Evolutionary conservation across 1,284 basidiomycete species (phyloP).

Genomic region (Laetiporus sulphureus): DNA sequence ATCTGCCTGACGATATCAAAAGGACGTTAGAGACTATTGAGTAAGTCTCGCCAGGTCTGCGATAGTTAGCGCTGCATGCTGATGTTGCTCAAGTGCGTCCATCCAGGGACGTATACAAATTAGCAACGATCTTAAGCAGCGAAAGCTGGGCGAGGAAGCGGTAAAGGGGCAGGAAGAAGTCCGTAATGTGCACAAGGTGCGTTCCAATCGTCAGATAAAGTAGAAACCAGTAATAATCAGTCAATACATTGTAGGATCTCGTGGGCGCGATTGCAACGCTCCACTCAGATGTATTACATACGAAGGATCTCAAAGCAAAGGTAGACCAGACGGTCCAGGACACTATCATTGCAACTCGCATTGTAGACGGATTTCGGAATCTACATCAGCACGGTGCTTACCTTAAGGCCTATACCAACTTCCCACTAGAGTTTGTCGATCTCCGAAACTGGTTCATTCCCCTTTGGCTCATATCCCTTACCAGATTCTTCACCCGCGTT

Average conservation of each 20-base stretch:
- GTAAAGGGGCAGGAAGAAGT: constrained; percentile 65
- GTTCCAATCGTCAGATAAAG: constrained; percentile 7
- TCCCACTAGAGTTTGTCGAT: constrained; percentile 79
- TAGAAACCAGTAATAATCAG: no score
- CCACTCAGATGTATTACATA: constrained; percentile 58
- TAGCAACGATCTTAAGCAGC: constrained; percentile 68
- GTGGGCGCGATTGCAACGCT: constrained; percentile 56
- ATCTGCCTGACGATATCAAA: constrained; percentile 66
- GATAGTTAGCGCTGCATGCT: background rate
- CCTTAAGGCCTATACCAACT: constrained; percentile 68
- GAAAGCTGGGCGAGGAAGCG: constrained; percentile 70
- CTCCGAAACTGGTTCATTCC: no score
- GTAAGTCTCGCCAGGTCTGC: constrained; percentile 34
- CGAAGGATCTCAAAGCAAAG: constrained; percentile 62
- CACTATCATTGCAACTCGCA: constrained; percentile 63
- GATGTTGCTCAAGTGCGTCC: constrained; percentile 39
- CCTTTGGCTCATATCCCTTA: no score
- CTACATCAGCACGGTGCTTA: constrained; percentile 61
- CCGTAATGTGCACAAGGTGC: constrained; percentile 57
- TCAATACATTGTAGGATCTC: constrained; percentile 58
- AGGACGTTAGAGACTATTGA: constrained; percentile 65
- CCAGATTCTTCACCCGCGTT: constrained; percentile 68
- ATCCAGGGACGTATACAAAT: constrained; percentile 76
- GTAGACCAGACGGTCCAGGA: constrained; percentile 73
- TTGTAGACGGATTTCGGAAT: constrained; percentile 70